phyloP scores from a whole-genome alignment of 2,329 filamentous ascomycete species.

The Diaporthe citri region DNA sequence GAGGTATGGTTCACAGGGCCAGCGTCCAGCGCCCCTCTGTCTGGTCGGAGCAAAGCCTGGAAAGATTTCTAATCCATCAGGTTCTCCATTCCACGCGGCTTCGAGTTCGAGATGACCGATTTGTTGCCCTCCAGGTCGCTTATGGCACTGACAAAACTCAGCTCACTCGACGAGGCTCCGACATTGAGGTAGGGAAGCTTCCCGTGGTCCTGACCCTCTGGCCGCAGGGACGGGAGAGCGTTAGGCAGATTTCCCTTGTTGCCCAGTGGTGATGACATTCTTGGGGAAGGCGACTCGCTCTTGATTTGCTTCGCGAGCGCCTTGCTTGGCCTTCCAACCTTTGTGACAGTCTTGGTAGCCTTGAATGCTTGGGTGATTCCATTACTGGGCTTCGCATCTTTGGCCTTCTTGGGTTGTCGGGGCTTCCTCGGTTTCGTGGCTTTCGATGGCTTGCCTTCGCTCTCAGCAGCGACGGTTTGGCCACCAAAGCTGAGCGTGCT shows the following conservation, averaged over 20 bases:
- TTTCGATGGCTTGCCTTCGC: slow-evolving; percentile 46
- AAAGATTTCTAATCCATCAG: slow-evolving; percentile 50
- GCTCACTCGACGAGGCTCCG: slow-evolving; percentile 35
- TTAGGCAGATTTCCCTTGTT: slow-evolving; percentile 37
- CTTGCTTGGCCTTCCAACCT: slow-evolving; percentile 40
- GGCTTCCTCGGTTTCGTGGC: slow-evolving; percentile 47
- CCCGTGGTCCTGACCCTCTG: slow-evolving; percentile 44
- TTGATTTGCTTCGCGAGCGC: slow-evolving; percentile 44
- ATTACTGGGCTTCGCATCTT: slow-evolving; percentile 53
- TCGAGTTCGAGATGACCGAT: slow-evolving; percentile 59
- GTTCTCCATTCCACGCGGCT: slow-evolving; percentile 56
- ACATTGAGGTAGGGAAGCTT: slow-evolving; percentile 32
- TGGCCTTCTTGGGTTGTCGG: slow-evolving; percentile 52
- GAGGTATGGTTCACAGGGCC: background rate
- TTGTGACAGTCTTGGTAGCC: slow-evolving; percentile 54
- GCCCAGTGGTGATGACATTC: slow-evolving; percentile 43
- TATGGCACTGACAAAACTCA: slow-evolving; percentile 40
- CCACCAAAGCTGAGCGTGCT: slow-evolving; percentile 61
- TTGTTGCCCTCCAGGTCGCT: slow-evolving; percentile 40
- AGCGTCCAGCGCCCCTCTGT: background rate
- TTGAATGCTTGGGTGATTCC: slow-evolving; percentile 59
- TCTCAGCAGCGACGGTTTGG: slow-evolving; percentile 44
- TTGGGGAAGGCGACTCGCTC: slow-evolving; percentile 44
- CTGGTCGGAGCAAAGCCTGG: background rate
- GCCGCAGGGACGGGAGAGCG: slow-evolving; percentile 45